Percentiles rank a stretch among this genome's conserved stretches.
Evolutionary conservation across 2,329 filamentous ascomycete species (phyloP).

Genomic region (Phyllosticta citribraziliensis): DNA sequence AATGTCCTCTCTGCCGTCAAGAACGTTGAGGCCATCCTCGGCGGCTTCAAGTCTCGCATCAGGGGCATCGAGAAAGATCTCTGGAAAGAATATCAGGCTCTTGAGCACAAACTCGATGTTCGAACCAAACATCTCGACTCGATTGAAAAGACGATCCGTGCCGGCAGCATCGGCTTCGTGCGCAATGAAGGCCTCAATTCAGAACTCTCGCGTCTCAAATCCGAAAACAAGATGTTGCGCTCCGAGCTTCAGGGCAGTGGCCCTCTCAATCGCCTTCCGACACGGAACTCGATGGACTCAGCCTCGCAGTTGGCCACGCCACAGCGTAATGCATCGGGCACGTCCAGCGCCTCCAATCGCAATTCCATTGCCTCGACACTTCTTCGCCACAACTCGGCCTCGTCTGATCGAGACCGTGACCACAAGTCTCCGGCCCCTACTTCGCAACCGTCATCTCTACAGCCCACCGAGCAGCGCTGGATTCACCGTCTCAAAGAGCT

Average conservation of each 20-base stretch:
- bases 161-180: conserved; percentile 19
- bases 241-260: conserved; percentile 43
- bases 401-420: conserved; percentile 13
- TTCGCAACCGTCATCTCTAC: conserved; percentile 17
- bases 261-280: conserved; percentile 46
- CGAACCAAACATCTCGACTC: conserved; percentile 79
- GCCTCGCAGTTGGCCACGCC: conserved; percentile 15
- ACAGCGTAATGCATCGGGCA: conserved; percentile 14
- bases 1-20: conserved; percentile 82
- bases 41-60: conserved; percentile 68
- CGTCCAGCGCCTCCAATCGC: conserved; percentile 21
- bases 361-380: conserved; percentile 42
- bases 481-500: conserved; percentile 76
- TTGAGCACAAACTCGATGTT: conserved; percentile 71
- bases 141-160: conserved; percentile 62
- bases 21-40: conserved; percentile 71
- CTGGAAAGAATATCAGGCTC: conserved; percentile 78
- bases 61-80: conserved; percentile 79
- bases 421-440: conserved; percentile 18
- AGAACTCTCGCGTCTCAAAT: conserved; percentile 49
- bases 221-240: conserved; percentile 51
- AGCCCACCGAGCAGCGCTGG: conserved; percentile 62
- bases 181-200: conserved; percentile 22
- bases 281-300: conserved; percentile 19
- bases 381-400: conserved; percentile 40